Percentiles rank a stretch among this genome's conserved stretches.
Conservation (phyloP, 306 rosid species). For the Argentina anserina region DNA sequence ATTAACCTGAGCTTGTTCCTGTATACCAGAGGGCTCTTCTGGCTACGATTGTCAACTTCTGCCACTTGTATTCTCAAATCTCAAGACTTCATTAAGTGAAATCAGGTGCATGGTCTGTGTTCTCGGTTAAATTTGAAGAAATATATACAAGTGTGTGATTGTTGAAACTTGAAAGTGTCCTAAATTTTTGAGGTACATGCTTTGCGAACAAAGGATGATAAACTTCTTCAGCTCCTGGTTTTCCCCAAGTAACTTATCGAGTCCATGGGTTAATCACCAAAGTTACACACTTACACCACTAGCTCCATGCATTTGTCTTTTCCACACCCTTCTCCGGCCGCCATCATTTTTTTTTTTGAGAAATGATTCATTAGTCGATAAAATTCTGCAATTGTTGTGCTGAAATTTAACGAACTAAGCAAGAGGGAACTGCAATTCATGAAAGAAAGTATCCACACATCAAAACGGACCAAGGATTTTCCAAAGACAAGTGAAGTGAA, state of each 20-base stretch:
- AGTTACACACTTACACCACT: slow-evolving; percentile 27
- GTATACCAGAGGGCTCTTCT: neutral
- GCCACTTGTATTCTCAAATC: neutral
- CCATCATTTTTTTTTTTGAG: slow-evolving; percentile 52
- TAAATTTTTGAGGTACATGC: too few species aligned
- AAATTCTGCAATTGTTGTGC: too few species aligned
- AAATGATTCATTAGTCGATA: too few species aligned
- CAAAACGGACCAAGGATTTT: too few species aligned
- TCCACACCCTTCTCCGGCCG: slow-evolving; percentile 42
- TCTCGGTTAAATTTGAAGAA: neutral
- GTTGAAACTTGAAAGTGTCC: neutral
- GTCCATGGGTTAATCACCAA: neutral
- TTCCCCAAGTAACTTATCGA: neutral
- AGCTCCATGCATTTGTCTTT: slow-evolving; percentile 73
- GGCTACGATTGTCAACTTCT: neutral
- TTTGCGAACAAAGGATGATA: neutral
- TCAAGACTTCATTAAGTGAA: neutral
- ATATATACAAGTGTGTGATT: neutral
- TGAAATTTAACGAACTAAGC: too few species aligned
- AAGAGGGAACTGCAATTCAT: too few species aligned
- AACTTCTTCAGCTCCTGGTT: neutral
- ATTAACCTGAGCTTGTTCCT: neutral
- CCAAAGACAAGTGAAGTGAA: too few species aligned
- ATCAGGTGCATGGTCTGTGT: neutral
- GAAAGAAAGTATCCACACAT: too few species aligned